A percentile compares a stretch with the other conserved stretches of the same genome.
Evolutionary conservation across 768 basidiomycete species (phyloP).

Genomic region (Rhizopogon roseolus): DNA sequence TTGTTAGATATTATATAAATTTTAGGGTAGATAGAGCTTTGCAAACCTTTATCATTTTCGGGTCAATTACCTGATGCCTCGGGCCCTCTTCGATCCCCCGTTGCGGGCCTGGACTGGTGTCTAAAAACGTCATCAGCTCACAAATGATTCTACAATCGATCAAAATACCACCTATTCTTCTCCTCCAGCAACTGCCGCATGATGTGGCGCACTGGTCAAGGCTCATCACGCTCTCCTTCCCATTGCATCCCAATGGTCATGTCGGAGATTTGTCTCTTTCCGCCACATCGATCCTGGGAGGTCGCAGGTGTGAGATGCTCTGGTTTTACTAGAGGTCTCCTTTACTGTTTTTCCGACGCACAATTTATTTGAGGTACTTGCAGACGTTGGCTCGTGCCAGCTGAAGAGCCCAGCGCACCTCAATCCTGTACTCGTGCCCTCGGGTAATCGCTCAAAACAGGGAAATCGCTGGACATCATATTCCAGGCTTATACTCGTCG

Average conservation of each 20-base stretch:
- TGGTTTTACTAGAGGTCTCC: background rate
- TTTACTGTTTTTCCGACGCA: background rate
- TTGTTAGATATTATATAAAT: too few species aligned
- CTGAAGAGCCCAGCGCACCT: background rate
- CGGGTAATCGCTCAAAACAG: constrained; percentile 1
- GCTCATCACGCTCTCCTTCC: background rate
- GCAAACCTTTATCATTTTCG: too few species aligned
- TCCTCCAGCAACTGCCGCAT: background rate
- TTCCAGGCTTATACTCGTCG: background rate
- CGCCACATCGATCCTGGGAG: background rate
- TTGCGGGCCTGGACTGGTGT: background rate
- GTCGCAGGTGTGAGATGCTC: background rate
- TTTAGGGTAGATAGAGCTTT: too few species aligned
- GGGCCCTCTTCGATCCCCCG: background rate
- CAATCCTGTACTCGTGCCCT: background rate
- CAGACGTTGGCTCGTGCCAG: too few species aligned
- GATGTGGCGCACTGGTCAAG: background rate
- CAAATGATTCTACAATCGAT: too few species aligned
- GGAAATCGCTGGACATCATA: constrained; percentile 4
- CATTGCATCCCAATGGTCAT: background rate
- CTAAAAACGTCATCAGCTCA: background rate
- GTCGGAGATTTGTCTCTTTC: too few species aligned
- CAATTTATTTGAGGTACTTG: background rate
- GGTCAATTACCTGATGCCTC: too few species aligned
- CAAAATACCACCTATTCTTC: background rate